Base-by-base conservation (phyloP, 345 rosid genomes). In the Salix udensis region DNA sequence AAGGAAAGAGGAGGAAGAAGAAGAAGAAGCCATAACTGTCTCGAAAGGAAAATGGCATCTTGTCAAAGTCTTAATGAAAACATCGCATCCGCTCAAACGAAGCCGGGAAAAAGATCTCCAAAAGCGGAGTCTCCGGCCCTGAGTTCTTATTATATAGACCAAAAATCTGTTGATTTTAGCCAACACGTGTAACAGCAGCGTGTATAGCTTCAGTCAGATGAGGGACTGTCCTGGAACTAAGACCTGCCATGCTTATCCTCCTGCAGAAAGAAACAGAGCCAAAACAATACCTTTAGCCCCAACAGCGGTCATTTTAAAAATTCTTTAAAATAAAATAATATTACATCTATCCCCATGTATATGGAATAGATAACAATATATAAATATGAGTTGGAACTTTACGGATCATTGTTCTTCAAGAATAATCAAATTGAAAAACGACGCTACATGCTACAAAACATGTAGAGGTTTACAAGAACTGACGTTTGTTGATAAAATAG, bases 211-310 rank as follows among this genome's bases (percentile, higher is more conserved):
- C 86, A 26, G 83, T 78, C 46, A 87, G 85, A 75, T 78, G 78
- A 44, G 86, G 85, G 55, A 87, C 81, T 0, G 86, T 77, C 68
- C 48, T 75, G 6, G 85, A 37, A 46, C 90, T 87, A 65, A 87
- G 79, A 11, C 88, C 88, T 0, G 90, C 87, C 90, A 87, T 84
- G 80, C 83, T 87, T 44, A 87, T 87, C 79, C 90, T 85, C 87
- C 90, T 87, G 82, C 69, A 62, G 39, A 26, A 11, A 64, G 11
- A 14, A 48, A 44, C 8, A 2, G 7, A 7, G 24, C 42, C 13
- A 23, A 74, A 4, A 39, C 16, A 13, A 28, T 28, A 48, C 23
- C 46, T 23, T n/a, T 65, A 23, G 52, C 42, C 30, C 12, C 28
- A 6, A 6, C 19, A 46, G 4, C 18, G 14, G 50, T 46, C 18